Evolutionary conservation across 2,329 filamentous ascomycete genomes (phyloP), one percentile per base, ranked within the genome.

Genomic region (Aspergillus sojae): DNA sequence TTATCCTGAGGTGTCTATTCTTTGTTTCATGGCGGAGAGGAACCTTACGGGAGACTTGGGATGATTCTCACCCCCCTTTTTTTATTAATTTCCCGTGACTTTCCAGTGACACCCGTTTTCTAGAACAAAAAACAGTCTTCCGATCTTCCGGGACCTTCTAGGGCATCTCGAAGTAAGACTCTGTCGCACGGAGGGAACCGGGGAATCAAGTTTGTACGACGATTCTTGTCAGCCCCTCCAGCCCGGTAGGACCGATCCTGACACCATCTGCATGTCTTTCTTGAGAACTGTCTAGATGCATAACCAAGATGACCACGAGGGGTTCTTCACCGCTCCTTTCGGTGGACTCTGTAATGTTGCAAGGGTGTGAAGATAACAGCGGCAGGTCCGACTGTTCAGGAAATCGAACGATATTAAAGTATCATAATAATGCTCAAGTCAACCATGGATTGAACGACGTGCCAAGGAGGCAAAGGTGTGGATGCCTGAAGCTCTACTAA

Each of bases 291-390:
- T 48, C 45, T 48, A 16, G n/a, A 48, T 34, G 26, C 50, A 54
- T 36, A 14, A 36, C 19, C 19, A 23, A 54, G 5, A 23, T 4
- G 21, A 5, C 52, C 52, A 54, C 30, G 52, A 54, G 52, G 52
- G 52, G 52, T 16, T 36, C 32, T 36, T 34, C 52, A 54, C 52
- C 52, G 52, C 52, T 54, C 52, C 52, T 54, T 53, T 21, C 7
- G 28, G 5, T 3, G 6, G 28, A 36, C 7, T 9, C 30, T 11
- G 26, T 21, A n/a, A 19, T 9, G 0, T 5, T 30, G 28, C 50
- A 32, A 53, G 50, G 50, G 28, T 53, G 28, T 53, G 50, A 34
- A 32, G 30, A 53, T 34, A 16, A 30, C 48, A 52, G 48, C 16
- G 48, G 48, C 26, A 52, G 26, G 16, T 19, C 16, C 4, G 36